These are phyloP conservation scores for Fallopia convolvulus DNA, from an alignment of 148 eudicot genomes.

Conservation along the genomic window DNA sequence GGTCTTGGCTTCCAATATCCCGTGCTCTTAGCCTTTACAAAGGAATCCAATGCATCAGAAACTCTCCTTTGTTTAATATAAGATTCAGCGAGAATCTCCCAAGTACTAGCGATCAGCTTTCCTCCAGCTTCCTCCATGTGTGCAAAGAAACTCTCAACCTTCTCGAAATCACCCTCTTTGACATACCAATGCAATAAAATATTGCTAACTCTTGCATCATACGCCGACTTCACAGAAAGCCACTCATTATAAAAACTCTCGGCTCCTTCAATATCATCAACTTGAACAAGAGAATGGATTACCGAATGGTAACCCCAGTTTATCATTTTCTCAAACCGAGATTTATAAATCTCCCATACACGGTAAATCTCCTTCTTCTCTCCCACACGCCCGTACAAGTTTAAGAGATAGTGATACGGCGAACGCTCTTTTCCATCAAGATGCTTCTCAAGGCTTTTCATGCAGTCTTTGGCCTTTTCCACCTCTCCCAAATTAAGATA, in stretches of 20 bases:
- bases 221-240: slow-evolving; percentile 39
- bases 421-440: slow-evolving; percentile 39
- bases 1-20: slow-evolving; percentile 63
- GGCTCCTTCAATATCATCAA: slow-evolving; percentile 68
- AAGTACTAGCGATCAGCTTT: slow-evolving; percentile 52
- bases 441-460: slow-evolving; percentile 51
- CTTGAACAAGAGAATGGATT: slow-evolving; percentile 59
- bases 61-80: slow-evolving; percentile 40
- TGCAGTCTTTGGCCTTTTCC: slow-evolving; percentile 52
- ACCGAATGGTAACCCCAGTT: slow-evolving; percentile 64
- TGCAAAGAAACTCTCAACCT: slow-evolving; percentile 50
- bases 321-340: slow-evolving; percentile 35
- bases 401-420: slow-evolving; percentile 71
- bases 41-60: slow-evolving; percentile 58
- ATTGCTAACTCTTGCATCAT: slow-evolving; percentile 66
- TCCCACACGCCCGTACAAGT: slow-evolving; percentile 56
- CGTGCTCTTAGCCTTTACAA: slow-evolving; percentile 39
- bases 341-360: slow-evolving; percentile 59
- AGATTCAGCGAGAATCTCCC: slow-evolving; percentile 68
- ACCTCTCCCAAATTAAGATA: slow-evolving; percentile 41
- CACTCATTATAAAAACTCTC: slow-evolving; percentile 72
- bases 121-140: slow-evolving; percentile 50
- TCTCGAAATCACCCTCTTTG: slow-evolving; percentile 44
- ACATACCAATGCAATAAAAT: slow-evolving; percentile 60
- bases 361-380: slow-evolving; percentile 68